phyloP scores from a whole-genome alignment of 257 asterid species.

The Salvia miltiorrhiza region DNA sequence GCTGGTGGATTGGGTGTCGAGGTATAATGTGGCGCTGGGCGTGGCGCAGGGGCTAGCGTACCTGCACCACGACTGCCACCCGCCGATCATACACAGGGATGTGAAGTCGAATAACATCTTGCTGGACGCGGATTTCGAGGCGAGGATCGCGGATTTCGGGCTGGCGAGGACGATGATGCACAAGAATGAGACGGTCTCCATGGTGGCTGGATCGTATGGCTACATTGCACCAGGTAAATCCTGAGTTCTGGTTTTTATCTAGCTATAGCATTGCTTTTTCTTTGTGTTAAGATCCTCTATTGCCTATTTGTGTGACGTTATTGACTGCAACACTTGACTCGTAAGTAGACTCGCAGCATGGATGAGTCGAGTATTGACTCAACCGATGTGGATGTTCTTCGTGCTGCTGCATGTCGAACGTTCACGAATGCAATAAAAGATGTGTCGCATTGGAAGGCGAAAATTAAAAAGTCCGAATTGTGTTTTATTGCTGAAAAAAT shows the following conservation, averaged over 20 bases:
- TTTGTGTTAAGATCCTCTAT: too few relatives aligned
- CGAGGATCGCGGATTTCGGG: constrained; percentile 80
- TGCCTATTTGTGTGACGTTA: too few relatives aligned
- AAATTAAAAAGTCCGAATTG: too few relatives aligned
- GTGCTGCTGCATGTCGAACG: too few relatives aligned
- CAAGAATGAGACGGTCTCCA: constrained; percentile 63
- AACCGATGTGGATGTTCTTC: too few relatives aligned
- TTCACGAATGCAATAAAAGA: too few relatives aligned
- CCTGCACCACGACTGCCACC: constrained; percentile 83
- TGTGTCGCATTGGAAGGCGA: too few relatives aligned
- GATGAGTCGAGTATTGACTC: too few relatives aligned
- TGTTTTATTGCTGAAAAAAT: too few relatives aligned
- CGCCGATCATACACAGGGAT: constrained; percentile 71
- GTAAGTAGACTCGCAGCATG: too few relatives aligned
- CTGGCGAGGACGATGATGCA: constrained; percentile 65
- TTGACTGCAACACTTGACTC: too few relatives aligned
- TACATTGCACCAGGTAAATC: constrained; percentile 83
- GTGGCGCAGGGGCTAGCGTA: constrained; percentile 78
- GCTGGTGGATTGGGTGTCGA: constrained; percentile 75
- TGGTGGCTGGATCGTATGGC: constrained; percentile 91
- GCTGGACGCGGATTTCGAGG: constrained; percentile 59
- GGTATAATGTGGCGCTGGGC: constrained; percentile 75
- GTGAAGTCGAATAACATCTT: constrained; percentile 74
- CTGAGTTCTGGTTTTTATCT: background rate
- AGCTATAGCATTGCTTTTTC: too few relatives aligned